Percentiles rank a stretch among this genome's conserved stretches.
Evolutionary conservation across 805 yeast species (phyloP).

Genomic region (Jamesozyma rosinii): DNA sequence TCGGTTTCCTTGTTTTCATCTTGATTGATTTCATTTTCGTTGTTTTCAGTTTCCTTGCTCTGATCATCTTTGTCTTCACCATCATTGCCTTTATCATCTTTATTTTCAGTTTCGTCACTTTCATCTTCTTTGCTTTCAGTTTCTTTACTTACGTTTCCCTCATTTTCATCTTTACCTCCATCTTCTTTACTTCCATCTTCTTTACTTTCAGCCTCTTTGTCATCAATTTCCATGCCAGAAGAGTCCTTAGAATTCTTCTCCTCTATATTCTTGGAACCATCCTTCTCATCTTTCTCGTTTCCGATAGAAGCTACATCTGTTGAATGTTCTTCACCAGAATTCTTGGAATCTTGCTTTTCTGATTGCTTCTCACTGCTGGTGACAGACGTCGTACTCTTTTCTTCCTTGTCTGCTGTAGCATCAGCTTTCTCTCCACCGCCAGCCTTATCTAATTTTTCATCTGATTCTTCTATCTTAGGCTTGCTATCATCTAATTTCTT

Average conservation of each 20-base stretch:
- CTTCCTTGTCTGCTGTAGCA: conserved; percentile 3
- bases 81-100: conserved; percentile 16
- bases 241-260: not conserved
- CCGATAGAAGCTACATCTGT: not conserved
- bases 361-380: not conserved
- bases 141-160: not conserved
- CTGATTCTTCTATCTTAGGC: not conserved
- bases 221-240: conserved; percentile 1
- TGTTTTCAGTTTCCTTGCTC: conserved; percentile 10
- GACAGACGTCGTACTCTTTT: conserved; percentile 1
- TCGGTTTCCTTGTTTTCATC: not conserved
- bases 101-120: conserved; percentile 13
- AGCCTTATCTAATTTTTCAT: not conserved
- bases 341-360: not conserved
- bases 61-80: conserved; percentile 18
- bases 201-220: not conserved
- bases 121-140: not conserved
- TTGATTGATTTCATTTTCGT: not conserved
- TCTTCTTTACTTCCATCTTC: conserved; percentile 22
- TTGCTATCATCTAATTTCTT: conserved; percentile 8
- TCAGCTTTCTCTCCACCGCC: conserved; percentile 10
- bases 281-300: not conserved
- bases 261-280: not conserved
- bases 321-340: too few species aligned
- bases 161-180: conserved; percentile 11